A percentile compares a stretch with the other conserved stretches of the same genome.
Conservation (phyloP, 108 stramenopile species). For the Mediolabrus comicus region DNA sequence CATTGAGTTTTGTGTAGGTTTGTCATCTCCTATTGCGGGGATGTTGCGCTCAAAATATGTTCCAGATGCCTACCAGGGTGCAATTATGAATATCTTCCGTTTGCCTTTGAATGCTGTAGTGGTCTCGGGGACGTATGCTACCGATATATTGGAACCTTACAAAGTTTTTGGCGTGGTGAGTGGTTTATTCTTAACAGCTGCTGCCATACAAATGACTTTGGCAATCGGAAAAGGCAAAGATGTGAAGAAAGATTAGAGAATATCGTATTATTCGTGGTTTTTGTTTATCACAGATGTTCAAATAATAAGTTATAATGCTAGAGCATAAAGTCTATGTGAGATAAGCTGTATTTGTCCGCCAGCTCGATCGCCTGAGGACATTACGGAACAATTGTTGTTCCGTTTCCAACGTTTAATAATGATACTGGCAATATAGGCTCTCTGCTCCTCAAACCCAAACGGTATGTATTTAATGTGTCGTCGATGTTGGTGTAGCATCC, state of each 20-base stretch:
- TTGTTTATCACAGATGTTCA: no score
- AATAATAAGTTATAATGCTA: no score
- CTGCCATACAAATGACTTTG: constrained; percentile 73
- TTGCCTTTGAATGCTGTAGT: constrained; percentile 94
- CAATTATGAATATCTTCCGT: constrained; percentile 94
- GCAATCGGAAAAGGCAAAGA: constrained; percentile 41
- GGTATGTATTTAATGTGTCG: constrained; percentile 68
- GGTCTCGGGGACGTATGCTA: constrained; percentile 85
- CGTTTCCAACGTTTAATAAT: constrained; percentile 48
- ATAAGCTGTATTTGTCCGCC: no score
- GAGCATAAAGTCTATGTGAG: no score
- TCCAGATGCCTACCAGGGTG: constrained; percentile 90
- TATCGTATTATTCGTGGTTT: no score
- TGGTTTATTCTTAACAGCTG: constrained; percentile 67
- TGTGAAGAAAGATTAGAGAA: constrained; percentile 41
- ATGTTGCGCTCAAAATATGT: constrained; percentile 93
- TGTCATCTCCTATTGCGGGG: constrained; percentile 95
- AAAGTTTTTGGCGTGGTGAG: constrained; percentile 73
- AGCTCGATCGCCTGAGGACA: no score
- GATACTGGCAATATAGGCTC: not conserved
- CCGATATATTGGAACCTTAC: constrained; percentile 72
- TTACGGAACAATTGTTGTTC: constrained; percentile 32
- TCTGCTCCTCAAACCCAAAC: constrained; percentile 42
- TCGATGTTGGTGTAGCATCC: constrained; percentile 80
- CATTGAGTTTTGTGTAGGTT: constrained; percentile 95